These are phyloP conservation scores for Xylariaceae sp. DNA, from an alignment of 2,329 filamentous ascomycete genomes.

Conservation along the genomic window DNA sequence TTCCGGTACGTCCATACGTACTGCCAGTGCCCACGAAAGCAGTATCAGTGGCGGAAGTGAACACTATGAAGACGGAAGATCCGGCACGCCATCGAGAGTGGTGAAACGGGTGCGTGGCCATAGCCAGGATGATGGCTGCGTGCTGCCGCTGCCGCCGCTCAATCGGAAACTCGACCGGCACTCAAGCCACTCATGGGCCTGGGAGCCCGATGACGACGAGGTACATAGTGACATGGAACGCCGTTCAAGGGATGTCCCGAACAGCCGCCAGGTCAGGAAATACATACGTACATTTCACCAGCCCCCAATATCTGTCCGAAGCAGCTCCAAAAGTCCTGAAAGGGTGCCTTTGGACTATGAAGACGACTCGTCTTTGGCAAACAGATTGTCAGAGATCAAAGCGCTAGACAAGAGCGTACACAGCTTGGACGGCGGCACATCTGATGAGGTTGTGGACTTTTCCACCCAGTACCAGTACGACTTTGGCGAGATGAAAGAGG, in stretches of 20 bases:
- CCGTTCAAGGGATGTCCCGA: slow-evolving; percentile 19
- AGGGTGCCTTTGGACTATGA: slow-evolving; percentile 1
- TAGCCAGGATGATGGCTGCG: slow-evolving; percentile 13
- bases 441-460: slow-evolving; percentile 27
- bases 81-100: slow-evolving; percentile 7
- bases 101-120: slow-evolving; percentile 12
- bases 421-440: slow-evolving; percentile 28
- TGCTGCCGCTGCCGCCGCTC: slow-evolving; percentile 23
- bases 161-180: slow-evolving; percentile 15
- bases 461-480: slow-evolving; percentile 22
- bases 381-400: slow-evolving; percentile 9
- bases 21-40: slow-evolving; percentile 18
- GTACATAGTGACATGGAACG: slow-evolving; percentile 10
- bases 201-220: slow-evolving; percentile 23
- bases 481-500: slow-evolving; percentile 7
- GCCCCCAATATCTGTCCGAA: slow-evolving; percentile 23
- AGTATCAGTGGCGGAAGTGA: slow-evolving; percentile 14
- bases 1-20: slow-evolving; percentile 12
- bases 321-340: slow-evolving; percentile 21
- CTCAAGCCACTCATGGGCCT: slow-evolving; percentile 5
- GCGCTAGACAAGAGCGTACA: slow-evolving; percentile 21
- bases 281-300: slow-evolving; percentile 28
- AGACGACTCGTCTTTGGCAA: slow-evolving; percentile 2
- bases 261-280: slow-evolving; percentile 26
- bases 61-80: slow-evolving; percentile 4